Percentiles rank a stretch among this genome's conserved stretches.
Conservation (phyloP, 1,284 basidiomycete species). For the Fomitopsis schrenkii region DNA sequence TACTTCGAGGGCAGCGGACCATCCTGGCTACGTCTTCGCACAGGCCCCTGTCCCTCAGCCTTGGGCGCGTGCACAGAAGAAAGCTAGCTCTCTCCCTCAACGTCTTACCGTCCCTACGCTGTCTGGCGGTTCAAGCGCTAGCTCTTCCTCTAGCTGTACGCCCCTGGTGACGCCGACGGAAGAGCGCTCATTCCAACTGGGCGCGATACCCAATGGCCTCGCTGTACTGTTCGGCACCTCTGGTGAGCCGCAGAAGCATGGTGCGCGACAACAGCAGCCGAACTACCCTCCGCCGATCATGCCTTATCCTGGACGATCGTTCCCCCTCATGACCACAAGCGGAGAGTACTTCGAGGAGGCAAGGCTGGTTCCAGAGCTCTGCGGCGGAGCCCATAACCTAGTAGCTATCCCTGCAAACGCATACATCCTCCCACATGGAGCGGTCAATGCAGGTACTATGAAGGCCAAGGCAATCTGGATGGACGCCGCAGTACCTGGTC, state of each 20-base stretch:
- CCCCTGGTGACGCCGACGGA: neutral
- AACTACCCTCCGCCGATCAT: neutral
- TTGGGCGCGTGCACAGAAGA: neutral
- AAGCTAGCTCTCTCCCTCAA: neutral
- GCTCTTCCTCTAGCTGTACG: neutral
- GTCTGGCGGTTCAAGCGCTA: neutral
- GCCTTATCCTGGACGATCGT: conserved; percentile 3
- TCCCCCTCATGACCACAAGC: neutral
- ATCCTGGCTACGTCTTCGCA: neutral
- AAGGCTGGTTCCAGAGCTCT: neutral
- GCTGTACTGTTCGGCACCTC: neutral
- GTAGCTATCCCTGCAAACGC: neutral
- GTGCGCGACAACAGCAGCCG: neutral
- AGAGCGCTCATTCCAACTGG: neutral
- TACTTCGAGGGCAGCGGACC: neutral
- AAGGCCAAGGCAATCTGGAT: neutral
- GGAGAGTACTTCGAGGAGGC: conserved; percentile 4
- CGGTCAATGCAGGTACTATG: neutral
- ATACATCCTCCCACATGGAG: neutral
- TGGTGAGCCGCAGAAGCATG: neutral
- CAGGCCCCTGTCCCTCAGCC: neutral
- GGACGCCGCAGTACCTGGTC: neutral
- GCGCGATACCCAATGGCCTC: neutral
- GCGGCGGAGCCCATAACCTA: neutral
- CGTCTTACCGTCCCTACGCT: neutral